phyloP scores from a whole-genome alignment of 306 rosid species.

The Cicer bijugum region DNA sequence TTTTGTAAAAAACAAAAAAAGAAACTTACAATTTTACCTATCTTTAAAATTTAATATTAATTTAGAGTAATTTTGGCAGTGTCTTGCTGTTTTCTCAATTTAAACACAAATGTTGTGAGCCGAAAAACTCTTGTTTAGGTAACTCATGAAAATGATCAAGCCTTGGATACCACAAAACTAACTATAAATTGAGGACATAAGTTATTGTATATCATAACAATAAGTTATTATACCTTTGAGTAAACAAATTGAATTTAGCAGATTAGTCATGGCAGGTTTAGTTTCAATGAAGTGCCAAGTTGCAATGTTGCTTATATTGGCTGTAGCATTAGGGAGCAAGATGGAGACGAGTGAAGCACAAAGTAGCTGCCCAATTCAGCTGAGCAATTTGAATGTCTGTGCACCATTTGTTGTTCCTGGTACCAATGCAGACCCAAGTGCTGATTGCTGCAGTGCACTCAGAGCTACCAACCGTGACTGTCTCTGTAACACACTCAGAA shows the following conservation, averaged over 20 bases:
- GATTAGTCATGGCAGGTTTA: conserved; percentile 40
- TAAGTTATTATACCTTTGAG: not conserved
- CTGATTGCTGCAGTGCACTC: conserved; percentile 65
- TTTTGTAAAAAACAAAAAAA: no score
- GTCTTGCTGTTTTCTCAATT: not conserved
- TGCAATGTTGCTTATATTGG: conserved; percentile 47
- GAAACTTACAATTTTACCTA: no score
- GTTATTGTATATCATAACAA: not conserved
- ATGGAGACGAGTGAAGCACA: conserved; percentile 48
- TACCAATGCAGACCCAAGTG: conserved; percentile 48
- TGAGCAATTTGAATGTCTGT: conserved; percentile 57
- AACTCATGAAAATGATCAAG: not conserved
- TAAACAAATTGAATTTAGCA: not conserved
- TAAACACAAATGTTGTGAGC: conserved; percentile 19
- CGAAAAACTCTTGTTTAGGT: conserved; percentile 6
- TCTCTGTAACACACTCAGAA: conserved; percentile 65
- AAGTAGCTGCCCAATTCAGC: conserved; percentile 51
- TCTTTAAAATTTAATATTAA: no score
- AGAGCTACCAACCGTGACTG: conserved; percentile 55
- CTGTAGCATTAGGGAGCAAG: conserved; percentile 39
- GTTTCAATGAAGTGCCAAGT: conserved; percentile 34
- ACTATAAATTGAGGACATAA: not conserved
- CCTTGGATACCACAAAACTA: not conserved
- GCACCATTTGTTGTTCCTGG: conserved; percentile 72
- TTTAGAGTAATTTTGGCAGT: not conserved